Base-by-base conservation (phyloP, 176 grass and related monocot species). In the Oryza longistaminata region DNA sequence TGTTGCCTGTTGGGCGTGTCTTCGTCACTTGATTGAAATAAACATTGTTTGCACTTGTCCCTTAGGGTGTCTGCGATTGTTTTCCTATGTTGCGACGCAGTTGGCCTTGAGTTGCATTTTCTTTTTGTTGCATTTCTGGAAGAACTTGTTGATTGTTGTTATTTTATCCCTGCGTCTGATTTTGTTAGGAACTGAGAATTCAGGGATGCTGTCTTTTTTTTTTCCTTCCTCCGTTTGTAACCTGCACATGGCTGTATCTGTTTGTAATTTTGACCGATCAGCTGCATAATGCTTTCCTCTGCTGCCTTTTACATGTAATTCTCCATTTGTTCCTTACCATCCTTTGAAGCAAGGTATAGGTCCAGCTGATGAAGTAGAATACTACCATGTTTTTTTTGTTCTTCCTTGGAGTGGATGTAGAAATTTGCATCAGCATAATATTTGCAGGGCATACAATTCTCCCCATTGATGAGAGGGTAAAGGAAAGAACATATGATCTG, bases 161-260 rank as follows among this genome's bases (percentile, higher is more conserved):
- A 14, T 22, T 79, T 40, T 83, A 83, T 68, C 75, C 62, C 43
- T 15, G 26, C 29, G 21, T 75, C 62, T 83, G 85, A 62, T 87
- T 82, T 90, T 74, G 85, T 29, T 78, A 64, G 74, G 61, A 39
- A 48, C 35, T 82, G 66, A 78, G 53, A 58, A 64, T 79, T 70
- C 71, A 69, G 80, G 84, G 68, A 40, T 79, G 50, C n/a, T 64
- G 26, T 78, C 29, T 31, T 24, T 62, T 61, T 61, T 61, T 52
- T 52, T 14, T 14, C 58, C 19, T 22, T 24, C 9, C 8, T 11
- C 21, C 9, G 21, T 7, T 87, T 50, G 21, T 26, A 70, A 4
- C 34, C 33, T 70, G 19, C 3, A 62, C 7, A 62, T 24, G 58
- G 58, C 58, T 62, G 66, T 52, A 40, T 72, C 34, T 11, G 9